Evolutionary conservation across 768 basidiomycete genomes (phyloP).

Genomic region (Lentinula raphanica): DNA sequence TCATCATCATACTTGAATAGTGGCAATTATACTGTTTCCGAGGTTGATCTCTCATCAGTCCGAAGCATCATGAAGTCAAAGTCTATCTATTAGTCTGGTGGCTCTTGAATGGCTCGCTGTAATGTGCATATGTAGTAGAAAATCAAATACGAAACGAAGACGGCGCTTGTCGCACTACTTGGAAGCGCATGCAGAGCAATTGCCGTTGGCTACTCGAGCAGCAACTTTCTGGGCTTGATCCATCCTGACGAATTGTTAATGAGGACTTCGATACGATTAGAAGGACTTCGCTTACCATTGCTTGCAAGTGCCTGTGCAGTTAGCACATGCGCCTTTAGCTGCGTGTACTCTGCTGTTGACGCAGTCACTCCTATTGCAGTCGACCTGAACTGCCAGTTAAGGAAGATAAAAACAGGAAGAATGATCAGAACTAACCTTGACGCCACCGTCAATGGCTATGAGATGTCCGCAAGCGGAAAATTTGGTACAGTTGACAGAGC

Average conservation of each 20-base stretch:
- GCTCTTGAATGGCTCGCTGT: too few species aligned
- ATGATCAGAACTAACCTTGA: background rate
- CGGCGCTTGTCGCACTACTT: background rate
- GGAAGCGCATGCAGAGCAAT: background rate
- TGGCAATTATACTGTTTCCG: too few species aligned
- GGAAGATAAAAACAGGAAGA: background rate
- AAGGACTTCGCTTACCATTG: background rate
- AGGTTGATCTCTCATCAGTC: too few species aligned
- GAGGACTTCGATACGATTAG: background rate
- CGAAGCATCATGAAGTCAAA: too few species aligned
- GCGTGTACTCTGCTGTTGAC: background rate
- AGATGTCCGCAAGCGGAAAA: constrained; percentile 6
- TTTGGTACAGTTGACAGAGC: background rate
- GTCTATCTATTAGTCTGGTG: too few species aligned
- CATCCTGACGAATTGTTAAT: background rate
- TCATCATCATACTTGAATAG: too few species aligned
- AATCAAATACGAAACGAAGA: background rate
- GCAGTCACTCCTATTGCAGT: background rate
- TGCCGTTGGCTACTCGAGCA: background rate
- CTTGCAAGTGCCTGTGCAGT: background rate
- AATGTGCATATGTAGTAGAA: too few species aligned
- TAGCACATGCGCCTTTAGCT: background rate
- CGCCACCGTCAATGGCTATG: background rate
- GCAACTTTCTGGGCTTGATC: background rate
- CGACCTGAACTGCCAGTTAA: background rate